phyloP scores from a whole-genome alignment of 108 stramenopile genomes.

The Nitzschia sp. region DNA sequence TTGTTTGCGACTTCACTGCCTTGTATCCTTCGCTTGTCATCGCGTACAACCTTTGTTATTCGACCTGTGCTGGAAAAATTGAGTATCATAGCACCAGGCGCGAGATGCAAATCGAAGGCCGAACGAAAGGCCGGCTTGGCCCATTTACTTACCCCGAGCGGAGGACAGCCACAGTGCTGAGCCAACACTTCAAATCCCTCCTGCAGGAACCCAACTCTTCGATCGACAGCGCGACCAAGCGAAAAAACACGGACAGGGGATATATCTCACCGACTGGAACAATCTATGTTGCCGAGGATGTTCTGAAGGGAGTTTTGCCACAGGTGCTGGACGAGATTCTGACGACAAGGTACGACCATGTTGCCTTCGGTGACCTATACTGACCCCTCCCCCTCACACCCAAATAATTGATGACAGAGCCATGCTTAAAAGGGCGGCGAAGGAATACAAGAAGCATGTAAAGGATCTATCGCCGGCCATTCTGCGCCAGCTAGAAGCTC shows the following conservation, averaged over 20 bases:
- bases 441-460: constrained; percentile 77
- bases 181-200: constrained; percentile 75
- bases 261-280: constrained; percentile 91
- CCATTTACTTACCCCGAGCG: constrained; percentile 77
- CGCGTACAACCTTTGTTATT: constrained; percentile 98
- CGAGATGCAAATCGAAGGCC: constrained; percentile 67
- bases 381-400: no score
- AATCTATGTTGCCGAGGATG: constrained; percentile 82
- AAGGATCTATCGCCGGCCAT: constrained; percentile 61
- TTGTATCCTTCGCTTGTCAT: constrained; percentile 98
- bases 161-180: constrained; percentile 68
- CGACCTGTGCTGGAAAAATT: constrained; percentile 83
- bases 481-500: constrained; percentile 91
- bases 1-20: constrained; percentile 96
- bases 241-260: constrained; percentile 43
- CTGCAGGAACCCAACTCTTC: neutral
- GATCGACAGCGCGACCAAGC: neutral
- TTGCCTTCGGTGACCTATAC: no score
- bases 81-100: constrained; percentile 83
- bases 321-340: constrained; percentile 96
- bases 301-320: constrained; percentile 93
- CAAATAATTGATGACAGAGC: constrained; percentile 67
- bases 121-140: constrained; percentile 53
- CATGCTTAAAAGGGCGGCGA: constrained; percentile 95
- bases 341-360: constrained; percentile 60